Evolutionary conservation across 2,329 filamentous ascomycete species (phyloP), one percentile per base, ranked within the genome.

Genomic region (Coniosporium tulheliwenetii): DNA sequence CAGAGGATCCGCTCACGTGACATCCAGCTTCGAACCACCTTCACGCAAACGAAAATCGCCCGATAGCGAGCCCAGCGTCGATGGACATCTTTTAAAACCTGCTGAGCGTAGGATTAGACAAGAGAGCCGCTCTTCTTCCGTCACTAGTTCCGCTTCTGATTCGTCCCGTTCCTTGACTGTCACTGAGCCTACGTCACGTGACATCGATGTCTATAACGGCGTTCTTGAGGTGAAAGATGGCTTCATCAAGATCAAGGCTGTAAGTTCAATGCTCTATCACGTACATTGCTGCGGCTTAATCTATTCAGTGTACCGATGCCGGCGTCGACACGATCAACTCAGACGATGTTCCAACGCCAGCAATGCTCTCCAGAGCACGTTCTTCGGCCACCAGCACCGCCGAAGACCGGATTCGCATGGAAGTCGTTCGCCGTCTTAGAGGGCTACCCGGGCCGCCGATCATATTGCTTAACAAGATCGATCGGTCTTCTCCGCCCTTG

Each of bases 391-490:
- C 33, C 33, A 35, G 12, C 14, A 15, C 33, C 12, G 36, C 36
- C 8, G 36, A 37, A 7, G 19, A 37, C 13, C n/a, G 36, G 1
- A 63, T 70, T 5, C 54, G 64, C 1, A 42, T 47, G 0, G 56
- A 59, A n/a, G 66, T 69, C 39, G 38, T 57, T 7, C 39, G 47
- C 3, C 42, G 56, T 43, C 42, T 62, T 4, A 19, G 47, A n/a
- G 36, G 46, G 42, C 34, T 61, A 14, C 46, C 52, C 41, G 52
- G 61, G 40, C 51, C 52, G 3, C 47, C 47, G 0, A 68, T 85
- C 19, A 73, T 72, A 0, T 68, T 87, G 1, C 61, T 77, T 39
- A 89, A 89, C 52, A 61, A 67, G 0, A 59, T 73, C 2, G 77
- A 81, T 48, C 59, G 67, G 1, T 43, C 66, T 50, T 47, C 67